Evolutionary conservation across 1,284 basidiomycete genomes (phyloP).

Genomic region (Meira nashicola): DNA sequence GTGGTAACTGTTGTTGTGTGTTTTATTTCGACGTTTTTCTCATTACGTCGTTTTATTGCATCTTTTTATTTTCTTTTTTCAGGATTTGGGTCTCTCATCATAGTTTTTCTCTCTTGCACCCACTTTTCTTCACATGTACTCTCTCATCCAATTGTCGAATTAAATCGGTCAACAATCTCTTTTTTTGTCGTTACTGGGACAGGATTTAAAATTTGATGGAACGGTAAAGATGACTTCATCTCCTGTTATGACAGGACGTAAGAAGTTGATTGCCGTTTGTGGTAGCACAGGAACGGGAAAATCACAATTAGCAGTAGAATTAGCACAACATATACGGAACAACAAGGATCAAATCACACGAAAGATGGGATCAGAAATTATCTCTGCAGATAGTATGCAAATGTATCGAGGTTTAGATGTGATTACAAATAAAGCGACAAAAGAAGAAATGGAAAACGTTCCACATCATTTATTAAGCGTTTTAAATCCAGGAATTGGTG

Average conservation of each 20-base stretch:
- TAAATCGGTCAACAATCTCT: too few relatives aligned
- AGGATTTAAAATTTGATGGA: background rate
- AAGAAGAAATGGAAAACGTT: constrained; percentile 70
- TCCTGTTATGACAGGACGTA: background rate
- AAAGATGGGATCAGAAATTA: constrained; percentile 58
- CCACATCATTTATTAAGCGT: constrained; percentile 85
- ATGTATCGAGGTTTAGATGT: constrained; percentile 89
- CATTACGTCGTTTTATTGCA: background rate
- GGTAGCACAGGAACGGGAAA: constrained; percentile 97
- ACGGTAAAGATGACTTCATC: background rate
- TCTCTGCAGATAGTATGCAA: constrained; percentile 98
- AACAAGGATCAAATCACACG: too few relatives aligned
- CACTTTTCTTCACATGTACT: constrained; percentile 2
- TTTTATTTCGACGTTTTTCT: background rate
- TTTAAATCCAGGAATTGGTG: constrained; percentile 60
- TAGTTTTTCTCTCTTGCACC: background rate
- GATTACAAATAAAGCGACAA: constrained; percentile 88
- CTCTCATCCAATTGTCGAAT: background rate
- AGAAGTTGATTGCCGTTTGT: constrained; percentile 71
- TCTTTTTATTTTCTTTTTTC: constrained; percentile 4
- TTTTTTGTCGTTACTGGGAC: background rate
- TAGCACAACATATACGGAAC: constrained; percentile 68
- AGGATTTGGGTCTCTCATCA: constrained; percentile 17
- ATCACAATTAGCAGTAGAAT: constrained; percentile 81
- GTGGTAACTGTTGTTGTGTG: constrained; percentile 14